These are phyloP conservation scores for Urtica urens DNA, from an alignment of 306 rosid species.

Conservation along the genomic window DNA sequence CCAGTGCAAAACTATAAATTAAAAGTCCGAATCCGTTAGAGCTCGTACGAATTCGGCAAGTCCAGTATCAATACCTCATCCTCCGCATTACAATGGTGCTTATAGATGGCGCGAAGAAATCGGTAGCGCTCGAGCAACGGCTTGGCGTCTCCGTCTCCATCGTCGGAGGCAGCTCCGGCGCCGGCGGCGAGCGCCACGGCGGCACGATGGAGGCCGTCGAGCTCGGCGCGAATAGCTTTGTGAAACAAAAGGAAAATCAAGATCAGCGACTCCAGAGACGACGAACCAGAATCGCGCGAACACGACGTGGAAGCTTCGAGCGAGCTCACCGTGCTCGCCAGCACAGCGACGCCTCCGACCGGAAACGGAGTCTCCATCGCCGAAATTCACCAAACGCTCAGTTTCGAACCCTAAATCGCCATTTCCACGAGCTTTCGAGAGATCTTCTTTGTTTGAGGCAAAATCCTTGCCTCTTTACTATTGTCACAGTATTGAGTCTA, in stretches of 20 bases:
- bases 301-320: conserved; percentile 26
- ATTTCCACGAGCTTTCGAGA: too few relatives aligned
- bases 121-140: conserved; percentile 63
- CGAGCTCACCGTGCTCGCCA: conserved; percentile 22
- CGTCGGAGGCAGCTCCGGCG: too few relatives aligned
- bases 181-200: conserved; percentile 91
- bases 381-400: too few relatives aligned
- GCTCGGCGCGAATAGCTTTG: conserved; percentile 85
- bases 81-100: conserved; percentile 94
- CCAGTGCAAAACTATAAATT: too few relatives aligned
- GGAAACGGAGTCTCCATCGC: conserved; percentile 40
- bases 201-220: conserved; percentile 63
- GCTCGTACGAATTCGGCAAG: not conserved
- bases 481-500: too few relatives aligned
- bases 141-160: conserved; percentile 48
- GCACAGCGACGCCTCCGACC: conserved; percentile 25
- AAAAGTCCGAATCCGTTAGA: too few relatives aligned
- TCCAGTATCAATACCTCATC: conserved; percentile 52
- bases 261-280: conserved; percentile 55
- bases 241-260: conserved; percentile 80
- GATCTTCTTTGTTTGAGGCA: too few relatives aligned
- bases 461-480: too few relatives aligned
- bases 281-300: conserved; percentile 10
- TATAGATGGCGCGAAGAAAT: conserved; percentile 76
- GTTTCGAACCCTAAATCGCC: too few relatives aligned